Evolutionary conservation across 495 filamentous ascomycete species (phyloP).

Genomic region (Aspergillus asperescens): DNA sequence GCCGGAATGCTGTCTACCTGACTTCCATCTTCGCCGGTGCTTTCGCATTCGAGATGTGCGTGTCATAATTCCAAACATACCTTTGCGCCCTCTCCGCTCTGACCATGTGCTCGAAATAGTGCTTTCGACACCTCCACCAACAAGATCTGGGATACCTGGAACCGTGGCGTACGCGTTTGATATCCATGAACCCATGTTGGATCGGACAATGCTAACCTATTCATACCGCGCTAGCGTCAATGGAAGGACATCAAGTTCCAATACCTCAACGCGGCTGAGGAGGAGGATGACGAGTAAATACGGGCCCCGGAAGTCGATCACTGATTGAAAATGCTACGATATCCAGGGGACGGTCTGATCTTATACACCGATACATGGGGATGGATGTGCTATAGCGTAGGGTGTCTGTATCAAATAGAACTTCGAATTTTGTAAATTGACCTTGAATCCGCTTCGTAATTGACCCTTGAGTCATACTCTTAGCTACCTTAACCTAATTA

Average conservation of each 20-base stretch:
- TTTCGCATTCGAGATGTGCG: conserved; percentile 92
- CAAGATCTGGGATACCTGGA: conserved; percentile 81
- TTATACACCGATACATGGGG: conserved; percentile 20
- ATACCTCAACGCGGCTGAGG: conserved; percentile 63
- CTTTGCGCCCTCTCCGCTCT: background rate
- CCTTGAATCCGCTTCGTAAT: background rate
- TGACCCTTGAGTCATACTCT: background rate
- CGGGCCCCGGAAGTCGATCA: conserved; percentile 3
- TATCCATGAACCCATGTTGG: background rate
- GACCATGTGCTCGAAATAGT: conserved; percentile 44
- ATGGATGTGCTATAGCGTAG: conserved; percentile 9
- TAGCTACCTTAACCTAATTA: background rate
- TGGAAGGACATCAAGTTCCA: conserved; percentile 97
- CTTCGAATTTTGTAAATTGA: conserved; percentile 17
- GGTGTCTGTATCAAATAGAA: conserved; percentile 40
- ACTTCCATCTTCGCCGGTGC: conserved; percentile 77
- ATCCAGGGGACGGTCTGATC: conserved; percentile 13
- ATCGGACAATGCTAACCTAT: conserved; percentile 27
- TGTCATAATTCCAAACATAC: conserved; percentile 14
- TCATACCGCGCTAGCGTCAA: conserved; percentile 65
- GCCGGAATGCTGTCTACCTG: conserved; percentile 79
- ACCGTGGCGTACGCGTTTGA: conserved; percentile 72
- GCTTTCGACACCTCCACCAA: conserved; percentile 70
- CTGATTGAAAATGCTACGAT: conserved; percentile 10
- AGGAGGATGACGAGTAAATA: conserved; percentile 52